Evolutionary conservation across 371 early-diverging fungal species (phyloP).

Genomic region (Actinomucor elegans): DNA sequence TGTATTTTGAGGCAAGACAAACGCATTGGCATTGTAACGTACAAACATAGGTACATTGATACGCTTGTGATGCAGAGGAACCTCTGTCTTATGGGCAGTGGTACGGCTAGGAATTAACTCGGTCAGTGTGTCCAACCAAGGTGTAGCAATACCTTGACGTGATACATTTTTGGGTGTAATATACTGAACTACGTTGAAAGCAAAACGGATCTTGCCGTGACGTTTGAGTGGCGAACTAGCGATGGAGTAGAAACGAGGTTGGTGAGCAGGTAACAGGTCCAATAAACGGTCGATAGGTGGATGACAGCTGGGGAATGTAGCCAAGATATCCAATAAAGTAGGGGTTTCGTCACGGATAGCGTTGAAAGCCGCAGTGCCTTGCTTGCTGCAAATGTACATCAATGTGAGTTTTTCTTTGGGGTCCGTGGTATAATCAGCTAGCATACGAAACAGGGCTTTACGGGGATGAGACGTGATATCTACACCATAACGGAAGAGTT

Average conservation of each 20-base stretch:
- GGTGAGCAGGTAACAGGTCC: conserved; percentile 74
- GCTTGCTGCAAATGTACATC: conserved; percentile 77
- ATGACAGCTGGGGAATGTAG: conserved; percentile 71
- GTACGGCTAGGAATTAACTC: conserved; percentile 34
- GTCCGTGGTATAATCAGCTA: conserved; percentile 77
- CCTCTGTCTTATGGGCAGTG: conserved; percentile 11
- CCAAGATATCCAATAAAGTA: conserved; percentile 74
- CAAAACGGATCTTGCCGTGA: conserved; percentile 60
- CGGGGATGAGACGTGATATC: conserved; percentile 74
- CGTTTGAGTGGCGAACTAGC: conserved; percentile 64
- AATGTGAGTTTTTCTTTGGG: conserved; percentile 67
- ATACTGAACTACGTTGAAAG: conserved; percentile 87
- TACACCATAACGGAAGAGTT: conserved; percentile 68
- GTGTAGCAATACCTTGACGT: conserved; percentile 78
- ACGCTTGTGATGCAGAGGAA: not conserved
- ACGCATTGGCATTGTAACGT: conserved; percentile 50
- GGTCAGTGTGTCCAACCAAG: conserved; percentile 73
- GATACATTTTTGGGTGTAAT: conserved; percentile 40
- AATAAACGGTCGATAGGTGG: conserved; percentile 69
- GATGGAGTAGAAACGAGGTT: conserved; percentile 89
- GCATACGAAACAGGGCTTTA: conserved; percentile 77
- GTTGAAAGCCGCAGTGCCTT: conserved; percentile 70
- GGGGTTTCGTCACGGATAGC: conserved; percentile 66
- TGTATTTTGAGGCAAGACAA: conserved; percentile 60
- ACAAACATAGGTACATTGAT: conserved; percentile 54